A percentile compares a stretch with the other conserved stretches of the same genome.
Evolutionary conservation across 2,329 filamentous ascomycete genomes (phyloP).

Genomic region (Diaporthe capsici): DNA sequence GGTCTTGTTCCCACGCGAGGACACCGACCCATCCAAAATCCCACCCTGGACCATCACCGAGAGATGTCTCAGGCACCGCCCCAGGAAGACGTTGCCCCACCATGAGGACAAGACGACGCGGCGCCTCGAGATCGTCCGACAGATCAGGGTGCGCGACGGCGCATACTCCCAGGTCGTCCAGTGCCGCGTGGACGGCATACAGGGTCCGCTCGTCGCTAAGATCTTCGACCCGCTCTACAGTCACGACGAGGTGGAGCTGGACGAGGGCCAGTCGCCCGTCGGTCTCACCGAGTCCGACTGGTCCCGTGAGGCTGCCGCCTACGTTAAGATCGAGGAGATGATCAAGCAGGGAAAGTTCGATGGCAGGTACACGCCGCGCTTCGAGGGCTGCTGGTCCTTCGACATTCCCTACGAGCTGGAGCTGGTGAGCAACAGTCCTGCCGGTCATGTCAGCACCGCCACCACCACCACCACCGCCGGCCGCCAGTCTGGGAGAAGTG

Average conservation of each 20-base stretch:
- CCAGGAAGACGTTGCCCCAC: conserved; percentile 1
- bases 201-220: background rate
- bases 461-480: background rate
- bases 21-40: background rate
- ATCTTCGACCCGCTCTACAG: conserved; percentile 9
- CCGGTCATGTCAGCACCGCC: background rate
- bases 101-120: background rate
- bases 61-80: background rate
- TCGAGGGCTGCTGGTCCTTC: conserved; percentile 12
- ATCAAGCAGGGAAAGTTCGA: background rate
- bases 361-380: conserved; percentile 8
- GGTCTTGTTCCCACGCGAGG: background rate
- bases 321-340: background rate
- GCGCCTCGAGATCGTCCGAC: background rate
- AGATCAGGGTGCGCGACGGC: conserved; percentile 15
- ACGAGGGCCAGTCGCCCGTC: background rate
- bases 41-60: background rate
- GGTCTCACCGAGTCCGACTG: background rate
- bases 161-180: conserved; percentile 3
- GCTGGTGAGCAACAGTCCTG: background rate
- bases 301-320: conserved; percentile 5
- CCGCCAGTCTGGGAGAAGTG: background rate
- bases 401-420: conserved; percentile 5
- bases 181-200: conserved; percentile 1
- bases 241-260: background rate